Evolutionary conservation across 139 green algal genomes (phyloP).

Genomic region (Mesotaenium endlicherianum): DNA sequence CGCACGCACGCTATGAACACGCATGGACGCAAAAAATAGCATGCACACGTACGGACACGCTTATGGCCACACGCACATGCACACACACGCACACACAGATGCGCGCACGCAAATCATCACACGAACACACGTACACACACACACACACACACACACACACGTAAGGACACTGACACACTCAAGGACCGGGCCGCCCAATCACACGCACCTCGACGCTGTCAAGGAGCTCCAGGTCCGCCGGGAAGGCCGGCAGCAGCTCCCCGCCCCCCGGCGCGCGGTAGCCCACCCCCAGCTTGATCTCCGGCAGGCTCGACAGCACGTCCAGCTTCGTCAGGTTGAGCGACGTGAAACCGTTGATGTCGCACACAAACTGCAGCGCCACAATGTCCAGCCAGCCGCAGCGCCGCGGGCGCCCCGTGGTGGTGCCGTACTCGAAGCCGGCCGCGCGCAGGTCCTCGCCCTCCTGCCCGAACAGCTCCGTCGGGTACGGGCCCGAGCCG

Average conservation of each 20-base stretch:
- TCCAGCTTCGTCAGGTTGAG: conserved; percentile 99
- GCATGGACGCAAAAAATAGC: too few relatives aligned
- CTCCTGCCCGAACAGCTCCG: conserved; percentile 85
- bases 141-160: too few relatives aligned
- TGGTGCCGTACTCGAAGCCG: conserved; percentile 95
- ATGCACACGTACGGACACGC: too few relatives aligned
- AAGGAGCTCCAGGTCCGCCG: conserved; percentile 53
- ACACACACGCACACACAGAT: too few relatives aligned
- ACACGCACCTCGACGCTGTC: conserved; percentile 65
- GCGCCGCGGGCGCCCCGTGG: conserved; percentile 88
- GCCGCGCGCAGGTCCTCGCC: conserved; percentile 80
- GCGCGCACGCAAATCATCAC: too few relatives aligned
- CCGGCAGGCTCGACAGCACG: conserved; percentile 76
- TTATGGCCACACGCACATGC: too few relatives aligned
- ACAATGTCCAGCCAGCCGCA: conserved; percentile 98
- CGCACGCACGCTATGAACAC: too few relatives aligned
- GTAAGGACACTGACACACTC: too few relatives aligned
- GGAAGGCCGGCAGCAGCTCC: conserved; percentile 34
- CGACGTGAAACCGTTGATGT: conserved; percentile 94
- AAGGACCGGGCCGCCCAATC: too few relatives aligned
- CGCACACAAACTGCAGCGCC: conserved; percentile 81
- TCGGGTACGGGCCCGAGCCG: conserved; percentile 93
- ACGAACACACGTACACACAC: too few relatives aligned
- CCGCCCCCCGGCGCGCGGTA: conserved; percentile 52
- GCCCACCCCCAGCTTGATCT: conserved; percentile 81